phyloP scores from a whole-genome alignment of 768 basidiomycete genomes.

The Hericium rajendrae region DNA sequence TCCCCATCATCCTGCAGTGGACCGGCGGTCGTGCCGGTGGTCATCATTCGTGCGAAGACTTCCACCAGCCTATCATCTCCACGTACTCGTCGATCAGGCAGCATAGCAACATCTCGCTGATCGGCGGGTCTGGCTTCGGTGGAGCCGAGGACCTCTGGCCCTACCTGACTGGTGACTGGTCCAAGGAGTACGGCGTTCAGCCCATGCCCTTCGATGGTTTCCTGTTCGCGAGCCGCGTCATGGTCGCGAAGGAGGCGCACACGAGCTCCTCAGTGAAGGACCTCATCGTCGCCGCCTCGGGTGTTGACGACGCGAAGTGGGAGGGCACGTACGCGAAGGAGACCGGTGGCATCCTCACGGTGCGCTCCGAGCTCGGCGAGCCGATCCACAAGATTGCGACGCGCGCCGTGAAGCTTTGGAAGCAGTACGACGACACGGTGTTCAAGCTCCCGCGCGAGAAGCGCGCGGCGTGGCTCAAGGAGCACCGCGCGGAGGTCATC shows the following conservation, averaged over 20 bases:
- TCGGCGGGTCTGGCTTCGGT: conserved; percentile 94
- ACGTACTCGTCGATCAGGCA: conserved; percentile 89
- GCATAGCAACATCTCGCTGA: conserved; percentile 79
- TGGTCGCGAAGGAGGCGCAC: conserved; percentile 98
- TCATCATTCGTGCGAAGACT: conserved; percentile 97
- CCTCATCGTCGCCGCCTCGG: conserved; percentile 88
- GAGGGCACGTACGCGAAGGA: conserved; percentile 91
- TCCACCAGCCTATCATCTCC: conserved; percentile 89
- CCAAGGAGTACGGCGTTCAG: conserved; percentile 70
- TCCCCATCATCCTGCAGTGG: conserved; percentile 98
- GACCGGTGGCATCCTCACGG: conserved; percentile 93
- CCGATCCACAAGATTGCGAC: conserved; percentile 99
- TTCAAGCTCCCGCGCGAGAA: conserved; percentile 97
- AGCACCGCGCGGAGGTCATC: conserved; percentile 85
- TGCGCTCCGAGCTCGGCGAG: conserved; percentile 95
- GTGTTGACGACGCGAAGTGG: conserved; percentile 85
- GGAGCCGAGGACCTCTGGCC: conserved; percentile 94
- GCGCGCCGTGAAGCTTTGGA: conserved; percentile 95
- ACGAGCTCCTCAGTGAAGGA: conserved; percentile 93
- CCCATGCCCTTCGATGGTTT: conserved; percentile 99
- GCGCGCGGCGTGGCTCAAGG: conserved; percentile 76
- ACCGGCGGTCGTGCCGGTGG: conserved; percentile 98
- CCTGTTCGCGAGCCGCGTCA: conserved; percentile 91
- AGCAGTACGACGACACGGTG: conserved; percentile 94
- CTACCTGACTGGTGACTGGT: conserved; percentile 95